Evolutionary conservation across 1,284 basidiomycete species (phyloP).

Genomic region (Cystobasidiaceae sp.): DNA sequence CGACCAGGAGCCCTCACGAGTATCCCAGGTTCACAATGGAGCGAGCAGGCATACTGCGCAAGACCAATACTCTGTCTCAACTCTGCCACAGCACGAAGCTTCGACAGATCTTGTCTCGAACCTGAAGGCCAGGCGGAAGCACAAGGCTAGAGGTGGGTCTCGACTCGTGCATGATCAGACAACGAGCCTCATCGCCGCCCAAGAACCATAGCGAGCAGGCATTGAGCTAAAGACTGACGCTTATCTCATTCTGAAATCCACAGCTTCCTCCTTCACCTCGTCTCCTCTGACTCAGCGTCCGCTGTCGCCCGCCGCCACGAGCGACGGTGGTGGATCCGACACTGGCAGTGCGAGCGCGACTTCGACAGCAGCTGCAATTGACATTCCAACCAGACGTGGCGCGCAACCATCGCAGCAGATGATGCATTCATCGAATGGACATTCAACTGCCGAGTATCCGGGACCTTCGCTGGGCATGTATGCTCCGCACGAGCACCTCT

Average conservation of each 20-base stretch:
- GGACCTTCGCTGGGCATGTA: constrained; percentile 18
- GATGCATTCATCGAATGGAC: too few species aligned
- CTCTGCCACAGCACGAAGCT: too few species aligned
- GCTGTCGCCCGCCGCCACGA: constrained; percentile 22
- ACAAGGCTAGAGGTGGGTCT: constrained; percentile 6
- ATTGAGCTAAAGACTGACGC: too few species aligned
- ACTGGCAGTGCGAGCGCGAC: neutral
- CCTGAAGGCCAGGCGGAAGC: neutral
- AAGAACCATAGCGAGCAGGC: too few species aligned
- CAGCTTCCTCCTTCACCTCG: constrained; percentile 16
- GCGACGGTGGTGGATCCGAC: constrained; percentile 13
- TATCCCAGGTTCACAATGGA: too few species aligned
- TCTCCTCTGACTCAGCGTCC: constrained; percentile 27
- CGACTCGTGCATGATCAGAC: too few species aligned
- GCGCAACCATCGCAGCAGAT: too few species aligned
- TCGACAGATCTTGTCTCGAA: too few species aligned
- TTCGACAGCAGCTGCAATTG: constrained; percentile 6
- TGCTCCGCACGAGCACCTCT: neutral
- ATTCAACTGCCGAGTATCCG: neutral
- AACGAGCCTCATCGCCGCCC: too few species aligned
- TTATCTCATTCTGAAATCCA: neutral
- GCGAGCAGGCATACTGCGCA: too few species aligned
- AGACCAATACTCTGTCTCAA: too few species aligned
- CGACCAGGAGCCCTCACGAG: neutral
- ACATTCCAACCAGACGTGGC: constrained; percentile 9